Base-by-base conservation (phyloP, 441 rosid genomes). In the Syzygium syzygioides region DNA sequence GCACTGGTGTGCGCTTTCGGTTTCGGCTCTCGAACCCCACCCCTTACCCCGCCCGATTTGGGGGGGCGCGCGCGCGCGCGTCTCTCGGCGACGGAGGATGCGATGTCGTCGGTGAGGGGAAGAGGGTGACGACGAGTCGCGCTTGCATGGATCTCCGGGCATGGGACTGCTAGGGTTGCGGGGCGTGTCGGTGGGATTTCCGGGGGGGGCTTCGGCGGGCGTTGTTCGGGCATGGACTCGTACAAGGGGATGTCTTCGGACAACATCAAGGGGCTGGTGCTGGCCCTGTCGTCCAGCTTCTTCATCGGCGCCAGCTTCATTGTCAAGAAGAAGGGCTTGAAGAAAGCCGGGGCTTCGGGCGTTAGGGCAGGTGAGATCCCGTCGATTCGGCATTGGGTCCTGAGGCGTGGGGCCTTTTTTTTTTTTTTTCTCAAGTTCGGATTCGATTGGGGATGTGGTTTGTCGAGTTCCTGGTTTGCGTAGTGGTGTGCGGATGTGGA, bases 251-350 rank as follows among this genome's bases (percentile, higher is more conserved):
- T 76, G 83, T 76, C 83, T 48, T 89, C 93, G 12, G 95, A 93
- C 91, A 94, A 94, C 90, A 83, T 93, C 62, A 94, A 93, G 93
- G 96, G 96, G 23, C 91, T 94, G 91, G 92, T 93, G 64, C 87
- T 94, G 90, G 95, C 96, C 14, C 62, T 94, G 32, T 93, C 95
- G 54, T 94, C 94, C 34, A 93, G 96, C 89, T 87, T 92, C 41
- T 94, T 94, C 90, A 94, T 94, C 76, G 96, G 96, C 28, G 95
- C 94, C 48, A 93, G 95, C 76, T 94, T 94, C 95, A 94, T 94
- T 55, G 91, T 94, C 56, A 93, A 93, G 92, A 93, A 93, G 90
- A 93, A 90, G 90, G 91, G 91, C 32, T 80, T 90, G 88, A 95
- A 94, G 92, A 94, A 90, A 87, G 96, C 96, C 41, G 96, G 90